Evolutionary conservation across 345 rosid genomes (phyloP).

Genomic region (Passiflora organensis): DNA sequence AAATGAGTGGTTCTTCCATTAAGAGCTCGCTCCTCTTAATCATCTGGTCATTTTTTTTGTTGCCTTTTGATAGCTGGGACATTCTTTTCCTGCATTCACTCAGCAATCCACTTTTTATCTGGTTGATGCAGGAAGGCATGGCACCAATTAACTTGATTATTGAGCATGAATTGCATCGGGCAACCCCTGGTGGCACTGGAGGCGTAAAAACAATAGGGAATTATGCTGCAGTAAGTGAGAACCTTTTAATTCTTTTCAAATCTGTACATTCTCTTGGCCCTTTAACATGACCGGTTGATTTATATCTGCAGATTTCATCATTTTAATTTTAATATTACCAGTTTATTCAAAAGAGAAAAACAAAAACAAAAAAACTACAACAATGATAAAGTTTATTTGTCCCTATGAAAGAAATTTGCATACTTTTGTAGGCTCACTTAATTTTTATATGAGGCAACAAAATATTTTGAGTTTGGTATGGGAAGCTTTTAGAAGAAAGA

Average conservation of each 20-base stretch:
- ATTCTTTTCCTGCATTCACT: background rate
- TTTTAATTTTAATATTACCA: no score
- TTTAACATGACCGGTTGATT: background rate
- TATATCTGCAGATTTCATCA: background rate
- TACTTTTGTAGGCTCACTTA: background rate
- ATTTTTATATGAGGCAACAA: no score
- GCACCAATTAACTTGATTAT: conserved; percentile 55
- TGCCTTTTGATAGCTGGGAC: no score
- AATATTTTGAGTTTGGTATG: background rate
- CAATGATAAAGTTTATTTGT: no score
- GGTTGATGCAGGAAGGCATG: conserved; percentile 73
- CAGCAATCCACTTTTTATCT: background rate
- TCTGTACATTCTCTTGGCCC: background rate
- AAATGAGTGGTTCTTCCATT: no score
- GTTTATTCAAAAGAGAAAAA: no score
- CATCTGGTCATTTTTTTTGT: no score
- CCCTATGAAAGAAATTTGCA: no score
- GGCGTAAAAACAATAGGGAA: conserved; percentile 94
- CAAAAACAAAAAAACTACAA: no score
- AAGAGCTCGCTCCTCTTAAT: no score
- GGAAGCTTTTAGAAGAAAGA: background rate
- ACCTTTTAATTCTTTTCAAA: background rate
- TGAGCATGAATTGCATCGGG: conserved; percentile 72
- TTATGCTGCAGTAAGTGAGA: conserved; percentile 63
- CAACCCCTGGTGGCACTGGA: conserved; percentile 97